A percentile compares a stretch with the other conserved stretches of the same genome.
phyloP scores from a whole-genome alignment of 192 early-diverging fungal genomes.

The Coemansia sp. region DNA sequence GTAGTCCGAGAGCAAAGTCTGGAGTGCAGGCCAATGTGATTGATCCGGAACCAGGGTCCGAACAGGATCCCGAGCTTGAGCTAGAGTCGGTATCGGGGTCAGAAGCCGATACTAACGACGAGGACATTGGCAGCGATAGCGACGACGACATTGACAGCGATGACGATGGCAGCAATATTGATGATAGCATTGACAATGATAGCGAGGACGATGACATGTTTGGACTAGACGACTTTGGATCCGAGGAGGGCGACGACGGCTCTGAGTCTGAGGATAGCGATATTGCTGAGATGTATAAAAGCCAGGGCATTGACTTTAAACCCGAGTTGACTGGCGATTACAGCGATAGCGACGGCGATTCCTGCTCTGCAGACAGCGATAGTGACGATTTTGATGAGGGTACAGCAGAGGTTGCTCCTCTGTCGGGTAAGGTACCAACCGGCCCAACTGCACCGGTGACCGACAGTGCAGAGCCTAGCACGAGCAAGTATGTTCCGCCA shows the following conservation, averaged over 20 bases:
- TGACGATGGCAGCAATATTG: background rate
- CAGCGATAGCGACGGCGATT: constrained; percentile 18
- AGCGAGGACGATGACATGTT: constrained; percentile 27
- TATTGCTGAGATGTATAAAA: constrained; percentile 42
- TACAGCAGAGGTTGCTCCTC: background rate
- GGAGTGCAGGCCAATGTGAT: background rate
- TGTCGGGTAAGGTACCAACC: background rate
- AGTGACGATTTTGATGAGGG: constrained; percentile 2
- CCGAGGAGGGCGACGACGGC: constrained; percentile 9
- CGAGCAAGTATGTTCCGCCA: constrained; percentile 84
- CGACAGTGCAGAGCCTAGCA: background rate
- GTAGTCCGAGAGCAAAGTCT: background rate
- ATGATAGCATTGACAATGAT: constrained; percentile 16
- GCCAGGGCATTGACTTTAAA: constrained; percentile 27
- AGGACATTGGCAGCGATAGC: background rate
- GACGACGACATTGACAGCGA: background rate
- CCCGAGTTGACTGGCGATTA: constrained; percentile 13
- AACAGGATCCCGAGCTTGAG: background rate
- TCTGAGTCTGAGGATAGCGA: constrained; percentile 49
- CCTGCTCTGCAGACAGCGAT: constrained; percentile 9
- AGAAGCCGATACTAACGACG: background rate
- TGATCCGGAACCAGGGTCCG: background rate
- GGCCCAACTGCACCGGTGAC: background rate
- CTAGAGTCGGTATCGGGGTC: background rate
- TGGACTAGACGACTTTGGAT: constrained; percentile 33